A percentile compares a stretch with the other conserved stretches of the same genome.
These are phyloP conservation scores for Ogataea degrootiae DNA, from an alignment of 805 yeast species.

Conservation along the genomic window DNA sequence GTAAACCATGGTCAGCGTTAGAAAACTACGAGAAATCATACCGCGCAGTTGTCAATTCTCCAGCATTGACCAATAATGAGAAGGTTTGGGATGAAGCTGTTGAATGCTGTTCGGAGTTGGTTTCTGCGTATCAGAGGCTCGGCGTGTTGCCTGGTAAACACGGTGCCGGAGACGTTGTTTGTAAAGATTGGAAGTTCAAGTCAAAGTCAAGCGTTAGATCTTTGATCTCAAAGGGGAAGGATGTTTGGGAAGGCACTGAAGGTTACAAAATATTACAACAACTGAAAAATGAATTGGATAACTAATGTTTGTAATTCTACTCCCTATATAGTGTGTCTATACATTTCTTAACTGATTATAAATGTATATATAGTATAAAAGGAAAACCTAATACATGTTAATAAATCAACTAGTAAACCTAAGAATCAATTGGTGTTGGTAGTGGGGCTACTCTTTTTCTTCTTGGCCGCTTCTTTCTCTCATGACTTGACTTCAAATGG, in stretches of 20 bases:
- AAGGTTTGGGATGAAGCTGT: slow-evolving; percentile 72
- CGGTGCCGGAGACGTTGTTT: slow-evolving; percentile 78
- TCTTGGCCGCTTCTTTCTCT: too few relatives aligned
- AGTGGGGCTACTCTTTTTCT: too few relatives aligned
- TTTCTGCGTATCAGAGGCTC: slow-evolving; percentile 79
- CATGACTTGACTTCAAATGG: not conserved
- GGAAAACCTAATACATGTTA: too few relatives aligned
- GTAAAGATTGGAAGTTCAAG: slow-evolving; percentile 89
- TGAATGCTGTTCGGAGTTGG: slow-evolving; percentile 70
- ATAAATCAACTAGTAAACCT: too few relatives aligned
- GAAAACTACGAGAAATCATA: slow-evolving; percentile 85
- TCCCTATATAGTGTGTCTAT: not conserved
- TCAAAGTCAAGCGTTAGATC: slow-evolving; percentile 68
- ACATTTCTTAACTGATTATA: not conserved
- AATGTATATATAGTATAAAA: too few relatives aligned
- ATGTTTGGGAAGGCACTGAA: slow-evolving; percentile 72
- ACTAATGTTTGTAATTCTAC: slow-evolving; percentile 1
- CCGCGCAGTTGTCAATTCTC: slow-evolving; percentile 61
- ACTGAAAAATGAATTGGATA: slow-evolving; percentile 40
- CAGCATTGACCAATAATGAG: slow-evolving; percentile 60
- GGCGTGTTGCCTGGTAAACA: slow-evolving; percentile 82
- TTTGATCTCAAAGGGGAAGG: slow-evolving; percentile 72
- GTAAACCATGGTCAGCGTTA: slow-evolving; percentile 81
- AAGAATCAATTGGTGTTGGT: too few relatives aligned
- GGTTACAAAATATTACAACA: slow-evolving; percentile 67